Percentiles rank a stretch among this genome's conserved stretches.
Evolutionary conservation across 2,329 filamentous ascomycete genomes (phyloP).

Genomic region (Calonectria pauciramosa): DNA sequence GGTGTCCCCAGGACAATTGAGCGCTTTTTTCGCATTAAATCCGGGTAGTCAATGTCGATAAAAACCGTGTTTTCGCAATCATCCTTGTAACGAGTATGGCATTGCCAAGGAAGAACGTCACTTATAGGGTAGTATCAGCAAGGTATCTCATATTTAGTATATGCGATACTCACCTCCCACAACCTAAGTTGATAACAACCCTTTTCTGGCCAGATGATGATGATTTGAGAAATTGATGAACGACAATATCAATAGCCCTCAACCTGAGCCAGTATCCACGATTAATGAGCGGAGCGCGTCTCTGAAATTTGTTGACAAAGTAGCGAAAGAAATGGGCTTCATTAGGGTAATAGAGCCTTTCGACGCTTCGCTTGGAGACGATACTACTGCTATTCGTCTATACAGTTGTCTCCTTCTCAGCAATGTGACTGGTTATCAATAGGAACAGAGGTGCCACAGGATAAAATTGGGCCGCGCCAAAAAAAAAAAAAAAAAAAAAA

Average conservation of each 20-base stretch:
- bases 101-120: slow-evolving; percentile 90
- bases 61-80: slow-evolving; percentile 74
- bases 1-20: slow-evolving; percentile 74
- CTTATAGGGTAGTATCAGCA: slow-evolving; percentile 58
- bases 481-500: not conserved
- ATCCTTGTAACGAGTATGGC: slow-evolving; percentile 75
- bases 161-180: slow-evolving; percentile 80
- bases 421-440: slow-evolving; percentile 10
- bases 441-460: not conserved
- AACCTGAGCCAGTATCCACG: slow-evolving; percentile 90
- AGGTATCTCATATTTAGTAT: not conserved
- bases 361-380: slow-evolving; percentile 93
- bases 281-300: slow-evolving; percentile 90
- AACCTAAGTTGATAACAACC: slow-evolving; percentile 86
- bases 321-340: slow-evolving; percentile 89
- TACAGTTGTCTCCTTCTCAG: slow-evolving; percentile 11
- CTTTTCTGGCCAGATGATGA: slow-evolving; percentile 68
- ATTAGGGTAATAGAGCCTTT: slow-evolving; percentile 83
- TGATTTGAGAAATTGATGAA: slow-evolving; percentile 78
- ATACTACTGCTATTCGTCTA: slow-evolving; percentile 94
- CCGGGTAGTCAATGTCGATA: slow-evolving; percentile 88
- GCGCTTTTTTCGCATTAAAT: slow-evolving; percentile 82
- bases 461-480: not conserved
- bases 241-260: slow-evolving; percentile 82
- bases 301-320: slow-evolving; percentile 87